Conservation (phyloP, 805 yeast genomes). For the Metschnikowia matae region DNA sequence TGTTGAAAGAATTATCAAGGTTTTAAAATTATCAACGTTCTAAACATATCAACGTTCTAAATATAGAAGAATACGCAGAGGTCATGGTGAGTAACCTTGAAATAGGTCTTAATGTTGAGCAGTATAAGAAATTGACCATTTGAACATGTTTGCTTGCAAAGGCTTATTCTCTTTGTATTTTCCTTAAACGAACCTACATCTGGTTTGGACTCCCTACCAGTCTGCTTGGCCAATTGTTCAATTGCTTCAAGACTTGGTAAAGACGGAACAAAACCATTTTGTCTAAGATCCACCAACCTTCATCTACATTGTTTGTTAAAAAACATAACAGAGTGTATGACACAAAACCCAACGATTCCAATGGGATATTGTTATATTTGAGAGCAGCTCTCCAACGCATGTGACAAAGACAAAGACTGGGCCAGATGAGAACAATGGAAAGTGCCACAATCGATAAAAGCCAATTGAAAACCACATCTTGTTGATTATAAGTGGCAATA, state of each 20-base stretch:
- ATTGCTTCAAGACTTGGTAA: constrained; percentile 46
- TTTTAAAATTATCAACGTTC: no score
- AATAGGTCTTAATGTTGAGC: constrained; percentile 56
- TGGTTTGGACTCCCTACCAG: constrained; percentile 27
- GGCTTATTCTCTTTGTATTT: constrained; percentile 37
- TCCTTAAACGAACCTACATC: constrained; percentile 47
- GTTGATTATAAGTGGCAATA: constrained; percentile 29
- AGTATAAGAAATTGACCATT: constrained; percentile 50
- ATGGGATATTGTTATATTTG: constrained; percentile 20
- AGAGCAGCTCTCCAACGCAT: constrained; percentile 29
- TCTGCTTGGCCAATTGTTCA: constrained; percentile 58
- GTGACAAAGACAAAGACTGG: constrained; percentile 25
- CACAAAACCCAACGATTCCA: constrained; percentile 23
- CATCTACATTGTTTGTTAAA: constrained; percentile 37
- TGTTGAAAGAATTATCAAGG: constrained; percentile 47
- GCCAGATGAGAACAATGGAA: constrained; percentile 25
- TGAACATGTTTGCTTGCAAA: constrained; percentile 55
- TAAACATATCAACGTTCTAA: no score
- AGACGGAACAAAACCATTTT: constrained; percentile 53
- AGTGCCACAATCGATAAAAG: constrained; percentile 28
- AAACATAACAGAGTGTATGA: constrained; percentile 26
- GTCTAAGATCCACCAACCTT: constrained; percentile 55
- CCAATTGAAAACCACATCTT: constrained; percentile 30
- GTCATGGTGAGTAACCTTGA: no score
- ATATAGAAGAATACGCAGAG: no score